Conservation (phyloP, 1,284 basidiomycete species). For the Cryptococcus sp. region DNA sequence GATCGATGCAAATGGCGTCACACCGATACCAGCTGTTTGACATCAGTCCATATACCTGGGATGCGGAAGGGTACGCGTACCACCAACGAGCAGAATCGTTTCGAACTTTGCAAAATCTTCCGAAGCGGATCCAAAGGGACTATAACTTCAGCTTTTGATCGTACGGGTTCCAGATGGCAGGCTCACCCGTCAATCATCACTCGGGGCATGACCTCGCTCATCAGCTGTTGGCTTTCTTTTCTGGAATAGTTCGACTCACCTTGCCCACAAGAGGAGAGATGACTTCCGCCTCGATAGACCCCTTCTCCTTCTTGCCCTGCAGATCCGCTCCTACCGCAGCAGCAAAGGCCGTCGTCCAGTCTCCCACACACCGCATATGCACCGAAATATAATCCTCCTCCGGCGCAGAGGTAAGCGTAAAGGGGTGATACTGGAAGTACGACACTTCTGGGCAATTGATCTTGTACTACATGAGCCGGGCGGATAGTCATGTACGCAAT, state of each 20-base stretch:
- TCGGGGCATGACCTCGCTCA: conserved; percentile 69
- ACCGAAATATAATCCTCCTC: conserved; percentile 71
- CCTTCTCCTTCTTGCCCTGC: conserved; percentile 49
- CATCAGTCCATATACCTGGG: conserved; percentile 1
- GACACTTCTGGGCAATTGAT: conserved; percentile 67
- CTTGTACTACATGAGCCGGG: neutral
- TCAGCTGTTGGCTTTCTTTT: neutral
- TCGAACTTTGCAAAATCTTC: conserved; percentile 73
- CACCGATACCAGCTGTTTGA: conserved; percentile 72
- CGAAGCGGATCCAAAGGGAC: conserved; percentile 75
- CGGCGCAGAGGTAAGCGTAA: conserved; percentile 69
- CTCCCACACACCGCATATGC: conserved; percentile 78
- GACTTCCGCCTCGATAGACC: conserved; percentile 51
- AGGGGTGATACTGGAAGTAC: conserved; percentile 89
- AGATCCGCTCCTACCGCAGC: conserved; percentile 78
- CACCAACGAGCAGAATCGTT: conserved; percentile 75
- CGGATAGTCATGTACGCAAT: neutral
- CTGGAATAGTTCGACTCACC: conserved; percentile 6
- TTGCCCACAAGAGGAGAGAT: conserved; percentile 19
- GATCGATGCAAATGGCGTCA: conserved; percentile 87
- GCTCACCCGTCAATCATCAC: conserved; percentile 72
- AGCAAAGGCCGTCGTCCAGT: conserved; percentile 71
- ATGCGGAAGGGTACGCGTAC: conserved; percentile 13
- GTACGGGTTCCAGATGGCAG: neutral
- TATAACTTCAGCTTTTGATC: conserved; percentile 2